Conservation (phyloP, 768 basidiomycete genomes). For the Psilocybe cubensis region DNA sequence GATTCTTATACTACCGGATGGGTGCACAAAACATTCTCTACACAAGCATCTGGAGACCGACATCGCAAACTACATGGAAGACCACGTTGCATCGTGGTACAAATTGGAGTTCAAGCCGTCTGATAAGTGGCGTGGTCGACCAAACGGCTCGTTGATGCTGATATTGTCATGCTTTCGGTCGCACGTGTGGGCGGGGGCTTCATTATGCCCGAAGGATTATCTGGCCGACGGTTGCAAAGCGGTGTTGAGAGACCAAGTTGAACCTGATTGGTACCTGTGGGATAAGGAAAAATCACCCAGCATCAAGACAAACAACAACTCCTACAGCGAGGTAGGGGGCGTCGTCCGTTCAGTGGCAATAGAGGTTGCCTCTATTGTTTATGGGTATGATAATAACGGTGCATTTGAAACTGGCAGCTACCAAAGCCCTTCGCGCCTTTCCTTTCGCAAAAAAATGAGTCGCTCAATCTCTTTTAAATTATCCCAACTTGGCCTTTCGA, state of each 20-base stretch:
- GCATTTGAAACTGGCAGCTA: too few relatives aligned
- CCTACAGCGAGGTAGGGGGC: background rate
- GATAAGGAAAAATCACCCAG: background rate
- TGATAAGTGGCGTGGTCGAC: background rate
- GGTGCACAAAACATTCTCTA: background rate
- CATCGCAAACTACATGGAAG: background rate
- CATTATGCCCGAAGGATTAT: background rate
- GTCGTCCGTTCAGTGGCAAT: background rate
- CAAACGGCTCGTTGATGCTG: conserved; percentile 6
- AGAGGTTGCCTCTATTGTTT: background rate
- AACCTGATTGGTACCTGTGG: background rate
- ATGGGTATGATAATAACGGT: too few relatives aligned
- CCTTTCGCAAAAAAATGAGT: too few relatives aligned
- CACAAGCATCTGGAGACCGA: background rate
- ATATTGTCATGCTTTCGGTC: conserved; percentile 2
- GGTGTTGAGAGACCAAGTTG: background rate
- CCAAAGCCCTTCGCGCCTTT: too few relatives aligned
- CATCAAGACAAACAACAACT: background rate
- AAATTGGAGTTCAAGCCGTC: background rate
- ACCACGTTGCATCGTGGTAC: background rate
- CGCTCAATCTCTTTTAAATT: too few relatives aligned
- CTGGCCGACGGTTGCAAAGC: background rate
- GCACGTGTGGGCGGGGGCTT: conserved; percentile 5
- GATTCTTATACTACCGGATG: background rate
- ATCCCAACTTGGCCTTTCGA: too few relatives aligned